A percentile compares a stretch with the other conserved stretches of the same genome.
Conservation (phyloP, 352 stramenopile species). For the Phytopythium boreale region DNA sequence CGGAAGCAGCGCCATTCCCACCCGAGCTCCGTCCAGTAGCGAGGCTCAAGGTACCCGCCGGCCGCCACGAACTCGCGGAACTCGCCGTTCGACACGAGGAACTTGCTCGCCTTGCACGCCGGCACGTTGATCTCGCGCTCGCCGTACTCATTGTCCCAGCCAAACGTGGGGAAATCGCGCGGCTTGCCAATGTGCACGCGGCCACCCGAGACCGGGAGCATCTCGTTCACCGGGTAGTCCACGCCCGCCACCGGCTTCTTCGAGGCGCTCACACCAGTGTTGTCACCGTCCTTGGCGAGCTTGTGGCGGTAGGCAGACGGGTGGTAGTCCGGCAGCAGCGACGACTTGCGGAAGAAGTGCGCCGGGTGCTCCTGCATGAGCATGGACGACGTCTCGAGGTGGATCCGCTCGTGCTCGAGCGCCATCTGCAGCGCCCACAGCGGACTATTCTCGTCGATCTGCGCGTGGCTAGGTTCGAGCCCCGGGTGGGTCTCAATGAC, state of each 20-base stretch:
- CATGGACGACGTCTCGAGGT: slow-evolving; percentile 97
- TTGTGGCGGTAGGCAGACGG: slow-evolving; percentile 28
- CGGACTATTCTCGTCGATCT: slow-evolving; percentile 78
- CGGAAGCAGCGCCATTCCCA: slow-evolving; percentile 95
- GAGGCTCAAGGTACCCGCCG: slow-evolving; percentile 89
- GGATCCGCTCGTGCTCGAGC: slow-evolving; percentile 97
- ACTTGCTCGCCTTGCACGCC: slow-evolving; percentile 86
- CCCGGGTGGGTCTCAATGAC: slow-evolving; percentile 88
- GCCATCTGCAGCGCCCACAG: slow-evolving; percentile 95
- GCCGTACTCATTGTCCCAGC: slow-evolving; percentile 99
- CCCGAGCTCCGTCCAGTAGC: slow-evolving; percentile 90
- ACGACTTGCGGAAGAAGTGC: slow-evolving; percentile 84
- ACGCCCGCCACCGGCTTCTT: slow-evolving; percentile 63
- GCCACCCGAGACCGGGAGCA: slow-evolving; percentile 72
- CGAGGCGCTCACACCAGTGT: neutral
- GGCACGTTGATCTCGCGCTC: slow-evolving; percentile 82
- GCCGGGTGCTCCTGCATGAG: slow-evolving; percentile 92
- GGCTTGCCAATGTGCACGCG: slow-evolving; percentile 90
- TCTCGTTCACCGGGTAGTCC: slow-evolving; percentile 89
- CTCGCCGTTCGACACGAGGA: slow-evolving; percentile 96
- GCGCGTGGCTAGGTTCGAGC: slow-evolving; percentile 69
- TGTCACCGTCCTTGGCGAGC: neutral
- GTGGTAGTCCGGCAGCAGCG: slow-evolving; percentile 87
- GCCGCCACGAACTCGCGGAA: slow-evolving; percentile 94
- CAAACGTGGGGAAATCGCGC: slow-evolving; percentile 90